A percentile compares a stretch with the other conserved stretches of the same genome.
phyloP scores from a whole-genome alignment of 2,329 filamentous ascomycete species.

The Dactylellina haptotyla region DNA sequence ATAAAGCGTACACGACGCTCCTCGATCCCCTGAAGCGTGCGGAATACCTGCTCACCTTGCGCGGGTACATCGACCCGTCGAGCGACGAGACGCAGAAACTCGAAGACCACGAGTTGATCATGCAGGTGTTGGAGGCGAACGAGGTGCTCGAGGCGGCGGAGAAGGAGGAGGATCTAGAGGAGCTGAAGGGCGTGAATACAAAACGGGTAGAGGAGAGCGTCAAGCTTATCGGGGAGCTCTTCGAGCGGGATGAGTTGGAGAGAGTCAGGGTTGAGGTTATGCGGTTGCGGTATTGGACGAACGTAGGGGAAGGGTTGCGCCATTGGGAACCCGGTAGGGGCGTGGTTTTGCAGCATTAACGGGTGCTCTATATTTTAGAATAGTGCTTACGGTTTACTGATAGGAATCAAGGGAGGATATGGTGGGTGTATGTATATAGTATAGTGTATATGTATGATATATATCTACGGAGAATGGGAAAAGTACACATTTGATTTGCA shows the following conservation, averaged over 20 bases:
- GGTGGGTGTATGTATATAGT: background rate
- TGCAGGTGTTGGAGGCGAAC: constrained; percentile 80
- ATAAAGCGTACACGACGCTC: constrained; percentile 90
- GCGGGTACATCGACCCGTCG: constrained; percentile 76
- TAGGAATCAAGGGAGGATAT: constrained; percentile 16
- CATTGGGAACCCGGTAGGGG: constrained; percentile 84
- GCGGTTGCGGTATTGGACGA: constrained; percentile 87
- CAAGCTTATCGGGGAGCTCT: constrained; percentile 70
- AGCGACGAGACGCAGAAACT: constrained; percentile 79
- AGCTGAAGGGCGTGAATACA: constrained; percentile 74
- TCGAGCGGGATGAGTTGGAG: constrained; percentile 73
- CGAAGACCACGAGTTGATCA: constrained; percentile 75
- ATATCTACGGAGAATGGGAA: background rate
- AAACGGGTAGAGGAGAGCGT: constrained; percentile 73
- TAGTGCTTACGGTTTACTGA: too few relatives aligned
- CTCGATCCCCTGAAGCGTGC: constrained; percentile 80
- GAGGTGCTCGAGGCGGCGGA: constrained; percentile 78
- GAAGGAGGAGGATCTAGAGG: constrained; percentile 72
- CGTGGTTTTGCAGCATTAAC: constrained; percentile 68
- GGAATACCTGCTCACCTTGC: constrained; percentile 81
- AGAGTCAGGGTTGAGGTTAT: constrained; percentile 77
- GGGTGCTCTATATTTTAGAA: too few relatives aligned
- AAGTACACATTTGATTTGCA: too few relatives aligned
- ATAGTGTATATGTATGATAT: background rate
- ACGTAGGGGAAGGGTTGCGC: constrained; percentile 78